A percentile compares a stretch with the other conserved stretches of the same genome.
Evolutionary conservation across 306 rosid species (phyloP).

Genomic region (Corylus avellana): DNA sequence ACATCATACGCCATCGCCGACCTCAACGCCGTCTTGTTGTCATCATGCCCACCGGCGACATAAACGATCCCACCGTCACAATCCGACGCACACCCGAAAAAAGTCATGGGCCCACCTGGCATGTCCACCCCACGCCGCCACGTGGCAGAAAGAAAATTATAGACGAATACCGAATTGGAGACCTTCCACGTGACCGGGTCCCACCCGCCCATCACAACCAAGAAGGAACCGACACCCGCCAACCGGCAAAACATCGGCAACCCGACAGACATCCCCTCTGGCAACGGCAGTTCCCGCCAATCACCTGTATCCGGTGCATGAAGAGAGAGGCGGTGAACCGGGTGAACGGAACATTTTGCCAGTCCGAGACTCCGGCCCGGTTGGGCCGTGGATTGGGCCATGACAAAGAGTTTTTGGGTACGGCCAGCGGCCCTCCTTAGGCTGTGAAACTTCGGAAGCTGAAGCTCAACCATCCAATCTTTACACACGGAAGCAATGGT

Average conservation of each 20-base stretch:
- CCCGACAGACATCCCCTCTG: conserved; percentile 33
- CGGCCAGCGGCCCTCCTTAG: conserved; percentile 35
- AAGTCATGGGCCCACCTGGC: conserved; percentile 65
- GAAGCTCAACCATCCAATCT: conserved; percentile 57
- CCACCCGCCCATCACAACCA: conserved; percentile 77
- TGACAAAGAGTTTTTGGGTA: conserved; percentile 46
- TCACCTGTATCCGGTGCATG: conserved; percentile 44
- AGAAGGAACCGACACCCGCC: conserved; percentile 49
- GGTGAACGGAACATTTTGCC: conserved; percentile 25
- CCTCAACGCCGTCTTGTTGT: conserved; percentile 59
- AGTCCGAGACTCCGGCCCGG: conserved; percentile 18
- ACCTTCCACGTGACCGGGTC: conserved; percentile 62
- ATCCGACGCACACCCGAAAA: conserved; percentile 62
- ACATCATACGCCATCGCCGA: conserved; percentile 60
- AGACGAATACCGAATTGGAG: conserved; percentile 56
- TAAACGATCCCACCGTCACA: conserved; percentile 31
- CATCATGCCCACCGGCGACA: conserved; percentile 72
- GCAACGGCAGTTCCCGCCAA: conserved; percentile 53
- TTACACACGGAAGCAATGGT: conserved; percentile 45
- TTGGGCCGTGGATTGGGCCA: conserved; percentile 52
- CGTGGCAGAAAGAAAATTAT: conserved; percentile 36
- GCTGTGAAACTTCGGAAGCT: conserved; percentile 57
- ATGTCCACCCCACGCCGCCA: conserved; percentile 73
- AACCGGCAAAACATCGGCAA: conserved; percentile 70
- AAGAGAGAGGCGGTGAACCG: conserved; percentile 47